Conservation (phyloP, 2,329 filamentous ascomycete species). For the Sclerotinia minor region DNA sequence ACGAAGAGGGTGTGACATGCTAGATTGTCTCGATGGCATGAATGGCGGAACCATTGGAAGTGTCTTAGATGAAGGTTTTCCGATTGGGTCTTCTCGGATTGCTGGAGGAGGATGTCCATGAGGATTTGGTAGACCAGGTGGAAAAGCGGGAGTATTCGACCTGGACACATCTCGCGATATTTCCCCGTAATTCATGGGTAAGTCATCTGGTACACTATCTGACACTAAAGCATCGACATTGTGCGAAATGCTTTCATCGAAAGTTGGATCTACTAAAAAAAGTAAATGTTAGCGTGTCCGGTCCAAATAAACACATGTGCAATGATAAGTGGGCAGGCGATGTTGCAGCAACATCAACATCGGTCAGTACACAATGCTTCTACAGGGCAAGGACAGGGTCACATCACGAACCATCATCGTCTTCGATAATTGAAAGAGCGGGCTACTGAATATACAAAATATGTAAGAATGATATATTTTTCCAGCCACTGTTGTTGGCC, state of each 20-base stretch:
- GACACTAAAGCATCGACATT: slow-evolving; percentile 66
- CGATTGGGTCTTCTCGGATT: slow-evolving; percentile 32
- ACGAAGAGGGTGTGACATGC: slow-evolving; percentile 32
- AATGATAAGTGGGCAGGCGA: slow-evolving; percentile 20
- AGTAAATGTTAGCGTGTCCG: slow-evolving; percentile 32
- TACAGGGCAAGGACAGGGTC: slow-evolving; percentile 39
- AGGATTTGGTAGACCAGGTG: slow-evolving; percentile 47
- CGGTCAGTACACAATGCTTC: slow-evolving; percentile 29
- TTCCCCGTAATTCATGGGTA: slow-evolving; percentile 26
- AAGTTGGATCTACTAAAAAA: slow-evolving; percentile 55
- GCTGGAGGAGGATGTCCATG: slow-evolving; percentile 45
- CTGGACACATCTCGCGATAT: slow-evolving; percentile 32
- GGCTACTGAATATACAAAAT: slow-evolving; percentile 45
- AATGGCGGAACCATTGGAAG: slow-evolving; percentile 39
- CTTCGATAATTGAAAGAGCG: slow-evolving; percentile 47
- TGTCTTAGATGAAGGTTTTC: slow-evolving; percentile 35
- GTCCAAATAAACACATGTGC: background rate
- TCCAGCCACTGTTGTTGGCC: slow-evolving; percentile 45
- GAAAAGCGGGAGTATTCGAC: slow-evolving; percentile 46
- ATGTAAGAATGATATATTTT: slow-evolving; percentile 53
- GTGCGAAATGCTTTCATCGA: slow-evolving; percentile 58
- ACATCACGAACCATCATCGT: slow-evolving; percentile 63
- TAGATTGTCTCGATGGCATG: slow-evolving; percentile 35
- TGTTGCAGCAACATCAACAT: slow-evolving; percentile 46
- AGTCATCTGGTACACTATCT: slow-evolving; percentile 46